These are phyloP conservation scores for Fusarium algeriense DNA, from an alignment of 2,329 filamentous ascomycete species.

Conservation along the genomic window DNA sequence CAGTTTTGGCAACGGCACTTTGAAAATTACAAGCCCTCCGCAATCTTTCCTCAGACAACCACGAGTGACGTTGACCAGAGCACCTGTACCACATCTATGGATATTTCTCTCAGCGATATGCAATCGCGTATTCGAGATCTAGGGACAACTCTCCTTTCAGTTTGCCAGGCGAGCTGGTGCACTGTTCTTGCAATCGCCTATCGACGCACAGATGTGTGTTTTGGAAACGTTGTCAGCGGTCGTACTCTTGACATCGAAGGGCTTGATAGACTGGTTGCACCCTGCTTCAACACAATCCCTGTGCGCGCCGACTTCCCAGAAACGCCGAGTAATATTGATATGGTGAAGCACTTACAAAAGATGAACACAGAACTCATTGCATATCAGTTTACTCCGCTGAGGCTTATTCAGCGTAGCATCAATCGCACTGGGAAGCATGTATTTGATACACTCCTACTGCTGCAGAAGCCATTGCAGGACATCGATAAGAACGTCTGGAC, in stretches of 20 bases:
- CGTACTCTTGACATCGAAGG: conserved; percentile 74
- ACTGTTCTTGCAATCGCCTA: conserved; percentile 70
- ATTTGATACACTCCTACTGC: conserved; percentile 84
- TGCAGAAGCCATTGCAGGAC: conserved; percentile 74
- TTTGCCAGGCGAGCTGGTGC: conserved; percentile 81
- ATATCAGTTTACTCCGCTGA: conserved; percentile 81
- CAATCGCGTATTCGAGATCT: conserved; percentile 64
- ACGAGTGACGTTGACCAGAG: conserved; percentile 46
- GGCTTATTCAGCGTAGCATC: conserved; percentile 72
- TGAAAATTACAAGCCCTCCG: conserved; percentile 57
- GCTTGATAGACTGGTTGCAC: conserved; percentile 81
- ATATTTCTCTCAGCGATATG: conserved; percentile 58
- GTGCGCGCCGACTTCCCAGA: conserved; percentile 68
- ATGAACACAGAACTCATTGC: conserved; percentile 72
- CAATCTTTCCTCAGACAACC: conserved; percentile 43
- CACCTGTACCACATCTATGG: conserved; percentile 47
- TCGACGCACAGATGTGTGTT: conserved; percentile 76
- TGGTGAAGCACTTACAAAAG: conserved; percentile 71
- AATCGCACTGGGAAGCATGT: conserved; percentile 63
- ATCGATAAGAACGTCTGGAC: conserved; percentile 69
- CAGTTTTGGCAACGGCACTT: conserved; percentile 76
- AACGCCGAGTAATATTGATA: conserved; percentile 63
- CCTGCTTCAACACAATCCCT: conserved; percentile 92
- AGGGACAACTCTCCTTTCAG: conserved; percentile 72
- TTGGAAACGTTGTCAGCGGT: conserved; percentile 88